phyloP scores from a whole-genome alignment of 345 rosid genomes.

The Hevea brasiliensis region DNA sequence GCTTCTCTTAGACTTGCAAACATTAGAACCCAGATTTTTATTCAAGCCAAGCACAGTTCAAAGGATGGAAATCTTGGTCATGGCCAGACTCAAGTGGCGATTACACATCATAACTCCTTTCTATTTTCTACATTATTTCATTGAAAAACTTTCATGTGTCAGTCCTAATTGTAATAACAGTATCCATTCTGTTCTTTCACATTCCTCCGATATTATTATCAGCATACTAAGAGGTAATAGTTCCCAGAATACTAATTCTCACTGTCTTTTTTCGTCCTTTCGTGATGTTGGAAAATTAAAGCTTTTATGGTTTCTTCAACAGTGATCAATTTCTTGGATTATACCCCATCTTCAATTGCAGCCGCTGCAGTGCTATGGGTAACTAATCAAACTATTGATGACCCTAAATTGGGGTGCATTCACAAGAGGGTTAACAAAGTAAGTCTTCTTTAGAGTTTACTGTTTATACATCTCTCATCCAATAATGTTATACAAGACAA shows the following conservation, averaged over 20 bases:
- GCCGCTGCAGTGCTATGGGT: constrained; percentile 35
- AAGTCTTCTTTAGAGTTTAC: constrained; percentile 3
- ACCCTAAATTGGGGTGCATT: constrained; percentile 24
- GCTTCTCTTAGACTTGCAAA: constrained; percentile 39
- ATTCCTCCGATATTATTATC: constrained; percentile 26
- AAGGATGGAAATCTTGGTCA: constrained; percentile 37
- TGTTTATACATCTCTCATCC: no score
- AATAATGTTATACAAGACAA: no score
- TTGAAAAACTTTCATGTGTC: constrained; percentile 17
- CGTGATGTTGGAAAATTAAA: background rate
- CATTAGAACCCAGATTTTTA: constrained; percentile 30
- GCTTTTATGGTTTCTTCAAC: background rate
- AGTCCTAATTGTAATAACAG: constrained; percentile 10
- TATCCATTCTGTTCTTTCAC: background rate
- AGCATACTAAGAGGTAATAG: constrained; percentile 31
- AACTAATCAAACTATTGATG: constrained; percentile 19
- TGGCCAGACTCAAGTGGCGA: constrained; percentile 37
- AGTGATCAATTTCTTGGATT: constrained; percentile 39
- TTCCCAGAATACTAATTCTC: no score
- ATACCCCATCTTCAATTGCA: constrained; percentile 35
- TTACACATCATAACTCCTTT: constrained; percentile 35
- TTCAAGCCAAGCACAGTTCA: constrained; percentile 36
- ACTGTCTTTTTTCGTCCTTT: background rate
- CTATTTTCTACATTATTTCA: constrained; percentile 29
- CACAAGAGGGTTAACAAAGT: constrained; percentile 30